These are phyloP conservation scores for Capronia epimyces DNA, from an alignment of 2,329 filamentous ascomycete species.

Conservation along the genomic window DNA sequence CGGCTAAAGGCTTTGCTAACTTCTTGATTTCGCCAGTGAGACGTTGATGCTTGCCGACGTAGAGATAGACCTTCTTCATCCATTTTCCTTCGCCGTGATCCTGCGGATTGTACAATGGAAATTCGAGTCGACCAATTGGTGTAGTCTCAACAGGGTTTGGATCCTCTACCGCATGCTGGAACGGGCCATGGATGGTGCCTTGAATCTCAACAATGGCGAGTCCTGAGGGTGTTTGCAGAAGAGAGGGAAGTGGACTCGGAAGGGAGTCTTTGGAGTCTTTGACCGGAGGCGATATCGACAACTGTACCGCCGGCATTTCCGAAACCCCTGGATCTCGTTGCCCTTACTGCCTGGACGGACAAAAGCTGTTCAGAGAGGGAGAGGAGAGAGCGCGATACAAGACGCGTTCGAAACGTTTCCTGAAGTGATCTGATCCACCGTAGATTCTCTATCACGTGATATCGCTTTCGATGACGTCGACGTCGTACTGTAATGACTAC, in stretches of 20 bases:
- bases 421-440: background rate
- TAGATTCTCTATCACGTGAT: too few relatives aligned
- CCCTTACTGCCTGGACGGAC: too few relatives aligned
- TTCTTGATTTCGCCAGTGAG: slow-evolving; percentile 88
- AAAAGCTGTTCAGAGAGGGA: too few relatives aligned
- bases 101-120: slow-evolving; percentile 63
- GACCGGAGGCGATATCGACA: slow-evolving; percentile 32
- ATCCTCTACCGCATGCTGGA: slow-evolving; percentile 30
- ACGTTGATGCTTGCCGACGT: slow-evolving; percentile 81
- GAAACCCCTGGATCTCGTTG: too few relatives aligned
- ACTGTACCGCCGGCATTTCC: slow-evolving; percentile 41
- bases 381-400: too few relatives aligned
- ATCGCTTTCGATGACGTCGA: background rate
- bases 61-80: slow-evolving; percentile 88
- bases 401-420: too few relatives aligned
- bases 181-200: slow-evolving; percentile 75
- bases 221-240: slow-evolving; percentile 83
- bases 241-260: slow-evolving; percentile 63
- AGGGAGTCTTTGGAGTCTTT: slow-evolving; percentile 6
- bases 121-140: slow-evolving; percentile 66
- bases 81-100: slow-evolving; percentile 58
- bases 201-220: slow-evolving; percentile 89
- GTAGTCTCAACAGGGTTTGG: slow-evolving; percentile 37
- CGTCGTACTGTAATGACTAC: too few relatives aligned
- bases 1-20: slow-evolving; percentile 67